These are phyloP conservation scores for Chimonanthus praecox DNA, from an alignment of 164 flowering plant genomes.

Conservation along the genomic window DNA sequence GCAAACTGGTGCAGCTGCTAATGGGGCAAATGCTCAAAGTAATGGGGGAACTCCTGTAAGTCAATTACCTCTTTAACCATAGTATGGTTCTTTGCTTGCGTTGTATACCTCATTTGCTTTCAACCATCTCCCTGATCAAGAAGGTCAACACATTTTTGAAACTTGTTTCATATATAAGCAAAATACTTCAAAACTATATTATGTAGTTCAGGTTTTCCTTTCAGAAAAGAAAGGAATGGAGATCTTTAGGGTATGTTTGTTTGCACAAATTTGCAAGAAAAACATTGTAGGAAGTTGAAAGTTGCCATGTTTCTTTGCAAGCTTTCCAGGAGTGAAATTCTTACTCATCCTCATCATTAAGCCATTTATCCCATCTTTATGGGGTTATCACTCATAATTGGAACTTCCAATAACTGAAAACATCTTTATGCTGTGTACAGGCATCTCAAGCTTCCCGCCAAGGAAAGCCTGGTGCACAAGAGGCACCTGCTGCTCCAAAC, in stretches of 20 bases:
- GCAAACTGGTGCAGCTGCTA: slow-evolving; percentile 37
- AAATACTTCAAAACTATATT: too few species aligned
- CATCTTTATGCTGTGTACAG: slow-evolving; percentile 29
- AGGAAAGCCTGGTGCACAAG: slow-evolving; percentile 48
- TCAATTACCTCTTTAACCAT: slow-evolving; percentile 11
- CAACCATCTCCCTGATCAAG: neutral
- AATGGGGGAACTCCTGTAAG: slow-evolving; percentile 73
- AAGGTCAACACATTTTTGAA: too few species aligned
- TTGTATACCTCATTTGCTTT: neutral
- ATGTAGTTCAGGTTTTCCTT: too few species aligned
- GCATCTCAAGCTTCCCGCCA: slow-evolving; percentile 40
- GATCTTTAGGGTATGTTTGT: too few species aligned
- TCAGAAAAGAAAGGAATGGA: too few species aligned
- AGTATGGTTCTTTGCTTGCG: neutral
- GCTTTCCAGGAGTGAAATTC: too few species aligned
- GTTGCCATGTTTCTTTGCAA: too few species aligned
- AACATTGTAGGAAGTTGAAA: too few species aligned
- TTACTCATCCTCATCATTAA: too few species aligned
- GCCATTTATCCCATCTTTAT: too few species aligned
- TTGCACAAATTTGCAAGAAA: too few species aligned
- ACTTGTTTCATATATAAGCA: too few species aligned
- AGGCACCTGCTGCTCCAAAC: slow-evolving; percentile 65
- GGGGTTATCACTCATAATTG: neutral
- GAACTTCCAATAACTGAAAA: neutral
- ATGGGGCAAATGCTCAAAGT: slow-evolving; percentile 44